Base-by-base conservation (phyloP, 2,329 filamentous ascomycete species). In the Sporothrix dimorphospora region DNA sequence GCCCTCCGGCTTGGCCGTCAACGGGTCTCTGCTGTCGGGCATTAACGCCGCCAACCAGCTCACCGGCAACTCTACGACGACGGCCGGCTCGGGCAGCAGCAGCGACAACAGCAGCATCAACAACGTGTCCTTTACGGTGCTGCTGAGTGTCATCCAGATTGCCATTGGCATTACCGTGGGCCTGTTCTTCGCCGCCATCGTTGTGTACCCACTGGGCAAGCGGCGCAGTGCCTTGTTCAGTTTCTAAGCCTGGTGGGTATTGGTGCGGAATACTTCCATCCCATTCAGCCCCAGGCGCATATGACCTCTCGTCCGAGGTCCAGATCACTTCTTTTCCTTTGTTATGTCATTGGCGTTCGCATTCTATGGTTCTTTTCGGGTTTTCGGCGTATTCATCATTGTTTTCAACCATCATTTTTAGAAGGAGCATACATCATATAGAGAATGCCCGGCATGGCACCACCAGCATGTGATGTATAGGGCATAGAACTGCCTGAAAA, bases 81-180 rank as follows among this genome's bases (percentile, higher is more conserved):
- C 75, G 30, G 76, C 75, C 0, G 75, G 76, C 0, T 76, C 79
- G 8, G 59, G 49, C 59, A 38, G 8, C 70, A 68, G 19, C 65
- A 38, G 24, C 57, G 24, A 59, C 47, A 38, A 27, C 45, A 68
- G 59, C 51, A 77, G 79, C 49, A 76, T 84, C 16, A 84, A 85
- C 72, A 81, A 79, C 70, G 84, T 84, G 3, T 82, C 85, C 0
- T 88, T 89, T 73, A 85, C 84, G 9, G 85, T 90, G 4, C 79
- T 88, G 38, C 83, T 87, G 51, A 87, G 85, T 72, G 87, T 90
- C 70, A 85, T 90, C 24, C 87, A 90, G 77, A 85, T 90, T 1
- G 86, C 88, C 6, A 88, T 90, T 71, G 87, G 87, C 47, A 87
- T 90, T 72, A 88, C 87, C n/a, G 87, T 89, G 2, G 88, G 88